Conservation (phyloP, 441 rosid species). For the Erysimum cheiri region DNA sequence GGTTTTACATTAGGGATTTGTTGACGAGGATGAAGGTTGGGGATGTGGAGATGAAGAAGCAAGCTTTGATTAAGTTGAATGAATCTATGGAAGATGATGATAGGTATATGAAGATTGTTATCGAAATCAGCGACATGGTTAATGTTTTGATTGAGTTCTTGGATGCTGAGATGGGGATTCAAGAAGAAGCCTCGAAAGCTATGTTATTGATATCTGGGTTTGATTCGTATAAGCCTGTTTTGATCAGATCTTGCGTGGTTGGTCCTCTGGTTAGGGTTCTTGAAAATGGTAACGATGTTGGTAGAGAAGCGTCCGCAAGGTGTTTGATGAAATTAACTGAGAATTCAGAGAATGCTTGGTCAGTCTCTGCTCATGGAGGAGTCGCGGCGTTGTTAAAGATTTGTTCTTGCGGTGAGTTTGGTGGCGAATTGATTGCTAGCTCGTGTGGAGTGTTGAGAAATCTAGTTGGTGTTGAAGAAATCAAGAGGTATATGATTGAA, state of each 20-base stretch:
- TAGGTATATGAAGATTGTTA: conserved; percentile 54
- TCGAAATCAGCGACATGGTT: conserved; percentile 61
- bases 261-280: conserved; percentile 73
- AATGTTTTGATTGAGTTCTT: conserved; percentile 57
- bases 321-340: conserved; percentile 69
- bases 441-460: conserved; percentile 82
- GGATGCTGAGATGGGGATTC: conserved; percentile 61
- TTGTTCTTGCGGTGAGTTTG: conserved; percentile 50
- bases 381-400: conserved; percentile 76
- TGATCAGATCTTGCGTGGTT: conserved; percentile 70
- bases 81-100: conserved; percentile 61
- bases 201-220: conserved; percentile 61
- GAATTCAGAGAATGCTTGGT: conserved; percentile 91
- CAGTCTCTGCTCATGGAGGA: conserved; percentile 93
- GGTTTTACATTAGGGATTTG: conserved; percentile 80
- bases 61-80: conserved; percentile 60
- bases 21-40: conserved; percentile 89
- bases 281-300: conserved; percentile 57
- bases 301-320: conserved; percentile 62
- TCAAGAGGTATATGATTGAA: conserved; percentile 80
- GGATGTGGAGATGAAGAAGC: conserved; percentile 74
- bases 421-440: conserved; percentile 55
- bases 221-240: conserved; percentile 52
- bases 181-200: conserved; percentile 64
- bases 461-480: conserved; percentile 81